A percentile compares a stretch with the other conserved stretches of the same genome.
phyloP scores from a whole-genome alignment of 2,329 filamentous ascomycete genomes.

The Dissoconium aciculare region DNA sequence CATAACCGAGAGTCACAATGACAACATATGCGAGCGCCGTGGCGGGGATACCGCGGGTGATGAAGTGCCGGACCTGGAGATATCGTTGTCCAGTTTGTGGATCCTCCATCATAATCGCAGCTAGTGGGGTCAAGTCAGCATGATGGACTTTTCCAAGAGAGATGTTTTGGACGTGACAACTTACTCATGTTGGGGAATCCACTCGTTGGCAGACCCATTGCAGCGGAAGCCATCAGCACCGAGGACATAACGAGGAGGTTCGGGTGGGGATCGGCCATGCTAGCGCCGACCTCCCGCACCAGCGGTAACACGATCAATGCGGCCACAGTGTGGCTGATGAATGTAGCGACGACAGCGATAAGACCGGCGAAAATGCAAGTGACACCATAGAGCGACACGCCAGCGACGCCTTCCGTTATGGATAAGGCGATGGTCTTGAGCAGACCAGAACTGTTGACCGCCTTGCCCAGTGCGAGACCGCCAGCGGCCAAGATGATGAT shows the following conservation, averaged over 20 bases:
- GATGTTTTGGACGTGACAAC: too few relatives aligned
- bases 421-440: slow-evolving; percentile 69
- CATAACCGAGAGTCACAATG: slow-evolving; percentile 80
- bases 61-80: slow-evolving; percentile 81
- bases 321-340: slow-evolving; percentile 94
- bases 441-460: slow-evolving; percentile 83
- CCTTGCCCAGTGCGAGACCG: slow-evolving; percentile 80
- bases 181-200: slow-evolving; percentile 99
- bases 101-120: slow-evolving; percentile 99
- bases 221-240: slow-evolving; percentile 93
- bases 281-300: slow-evolving; percentile 68
- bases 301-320: slow-evolving; percentile 88
- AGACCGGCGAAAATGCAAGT: slow-evolving; percentile 70
- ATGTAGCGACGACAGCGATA: slow-evolving; percentile 86
- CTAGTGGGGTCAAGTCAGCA: slow-evolving; percentile 38
- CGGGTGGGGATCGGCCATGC: slow-evolving; percentile 79
- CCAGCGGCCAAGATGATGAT: slow-evolving; percentile 97
- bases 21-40: slow-evolving; percentile 69
- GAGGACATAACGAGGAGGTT: slow-evolving; percentile 91
- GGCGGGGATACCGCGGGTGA: slow-evolving; percentile 80
- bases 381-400: slow-evolving; percentile 71
- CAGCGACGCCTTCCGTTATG: slow-evolving; percentile 60
- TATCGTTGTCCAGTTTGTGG: slow-evolving; percentile 80
- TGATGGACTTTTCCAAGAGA: too few relatives aligned
- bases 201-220: slow-evolving; percentile 88